Evolutionary conservation across 1,139 yeast species (phyloP), one percentile per base, ranked within the genome.

Genomic region (Pichia sp.): DNA sequence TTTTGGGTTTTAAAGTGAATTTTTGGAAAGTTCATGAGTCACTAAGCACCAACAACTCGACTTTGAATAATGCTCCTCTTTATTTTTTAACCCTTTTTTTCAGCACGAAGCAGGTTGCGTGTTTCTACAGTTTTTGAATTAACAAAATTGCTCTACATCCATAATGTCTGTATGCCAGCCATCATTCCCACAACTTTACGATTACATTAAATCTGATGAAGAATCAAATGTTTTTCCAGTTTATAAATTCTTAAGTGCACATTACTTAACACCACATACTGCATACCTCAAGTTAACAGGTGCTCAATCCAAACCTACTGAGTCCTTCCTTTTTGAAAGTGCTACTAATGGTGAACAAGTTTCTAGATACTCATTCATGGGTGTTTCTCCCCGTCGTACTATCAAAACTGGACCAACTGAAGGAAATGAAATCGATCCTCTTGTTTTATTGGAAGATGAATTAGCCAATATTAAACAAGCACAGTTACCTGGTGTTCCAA

Each of bases 311-410:
- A 59, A 67, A 9, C 73, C 83, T 52, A 56, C 72, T 1, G 83
- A 81, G 32, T 82, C 95, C 5, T 89, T 91, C 55, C 67, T 91
- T 46, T 76, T 91, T 51, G 98, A 91, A 60, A 79, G 93, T 47
- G 91, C 96, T 2, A 74, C 76, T 48, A 86, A 87, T 45, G 96
- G 95, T 36, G 96, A 89, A 57, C 79, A 84, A 41, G 78, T 91
- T 31, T 95, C 85, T 48, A 71, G 98, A 50, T 91, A 81, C 62
- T 85, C 96, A 1, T 89, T 88, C 60, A 80, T 91, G 59, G 98
- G 98, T 3, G 72, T 82, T 39, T 74, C 76, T 34, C 98, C 98
- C 6, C 74, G 81, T 47, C 84, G 86, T 56, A 70, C 82, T 42
- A 82, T 91, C 52, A 76, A 72, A 50, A 89, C 97, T 1, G 97